Conservation (phyloP, 805 yeast species). For the Candida oleophila region DNA sequence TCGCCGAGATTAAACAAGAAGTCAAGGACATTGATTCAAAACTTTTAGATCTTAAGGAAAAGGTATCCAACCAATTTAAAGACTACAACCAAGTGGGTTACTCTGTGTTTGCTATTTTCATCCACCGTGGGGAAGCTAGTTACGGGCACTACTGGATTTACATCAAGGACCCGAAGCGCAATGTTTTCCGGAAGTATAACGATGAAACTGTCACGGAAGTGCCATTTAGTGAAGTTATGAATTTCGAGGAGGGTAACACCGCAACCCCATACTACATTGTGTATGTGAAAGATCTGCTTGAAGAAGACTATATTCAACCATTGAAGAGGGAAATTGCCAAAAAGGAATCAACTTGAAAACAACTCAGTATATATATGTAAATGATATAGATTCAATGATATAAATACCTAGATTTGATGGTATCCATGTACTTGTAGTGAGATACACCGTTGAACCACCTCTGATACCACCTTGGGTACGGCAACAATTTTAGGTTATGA, state of each 20-base stretch:
- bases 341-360: background rate
- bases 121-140: constrained; percentile 93
- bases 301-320: constrained; percentile 59
- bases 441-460: too few species aligned
- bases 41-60: constrained; percentile 44
- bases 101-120: constrained; percentile 84
- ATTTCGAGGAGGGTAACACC: constrained; percentile 64
- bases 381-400: too few species aligned
- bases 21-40: constrained; percentile 40
- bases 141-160: constrained; percentile 98
- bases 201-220: constrained; percentile 94
- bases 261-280: constrained; percentile 95
- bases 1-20: constrained; percentile 47
- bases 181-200: constrained; percentile 83
- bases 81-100: constrained; percentile 67
- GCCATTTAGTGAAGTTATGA: constrained; percentile 59
- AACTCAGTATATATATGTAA: background rate
- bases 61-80: constrained; percentile 60
- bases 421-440: too few species aligned
- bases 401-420: too few species aligned
- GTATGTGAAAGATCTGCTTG: constrained; percentile 65
- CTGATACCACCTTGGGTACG: too few species aligned
- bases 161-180: constrained; percentile 69
- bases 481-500: too few species aligned
- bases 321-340: constrained; percentile 44